Base-by-base conservation (phyloP, 306 rosid species). In the Dalbergia oliveri region DNA sequence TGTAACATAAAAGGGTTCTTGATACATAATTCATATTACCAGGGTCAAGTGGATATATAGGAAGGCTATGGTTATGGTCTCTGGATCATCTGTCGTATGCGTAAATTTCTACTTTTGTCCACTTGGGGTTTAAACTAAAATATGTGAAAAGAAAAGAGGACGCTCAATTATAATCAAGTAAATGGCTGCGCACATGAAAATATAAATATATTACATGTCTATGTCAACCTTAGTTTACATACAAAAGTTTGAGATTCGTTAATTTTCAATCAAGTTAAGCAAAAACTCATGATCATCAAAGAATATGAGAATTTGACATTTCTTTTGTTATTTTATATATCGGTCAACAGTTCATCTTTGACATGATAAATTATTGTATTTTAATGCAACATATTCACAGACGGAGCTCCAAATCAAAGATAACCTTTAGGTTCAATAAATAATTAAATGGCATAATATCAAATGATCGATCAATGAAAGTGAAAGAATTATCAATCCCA, bases 201-300 rank as follows among this genome's bases (percentile, higher is more conserved):
- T 76, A 33, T 51, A 65, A 65, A 50, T 64, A 12, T 54, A 66
- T 51, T 21, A 23, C 34, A 66, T 37, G 56, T 53, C 66, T 39
- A 35, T 50, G 9, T 35, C 53, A 59, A 19, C 47, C 59, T 60
- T 61, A 15, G 12, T 23, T 44, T 60, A 14, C 57, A 41, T 59
- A 1, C 4, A 61, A 75, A 61, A 75, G 49, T 23, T 26, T 45
- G 45, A 61, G 6, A 43, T 45, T 45, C 49, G 3, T 44, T n/a
- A 43, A 62, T n/a, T 75, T 59, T 60, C 15, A 10, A n/a, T 45
- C 34, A 15, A 60, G 3, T 59, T 59, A 5, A 26, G 44, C 34
- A 2, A 59, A 73, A 6, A 54, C 16, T 54, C 39, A 12, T 43
- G 10, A 23, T 14, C 16, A 44, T 12, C 57, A 50, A 49, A 49